These are phyloP conservation scores for Diddensiella santjacobensis DNA, from an alignment of 805 yeast genomes.

Conservation along the genomic window DNA sequence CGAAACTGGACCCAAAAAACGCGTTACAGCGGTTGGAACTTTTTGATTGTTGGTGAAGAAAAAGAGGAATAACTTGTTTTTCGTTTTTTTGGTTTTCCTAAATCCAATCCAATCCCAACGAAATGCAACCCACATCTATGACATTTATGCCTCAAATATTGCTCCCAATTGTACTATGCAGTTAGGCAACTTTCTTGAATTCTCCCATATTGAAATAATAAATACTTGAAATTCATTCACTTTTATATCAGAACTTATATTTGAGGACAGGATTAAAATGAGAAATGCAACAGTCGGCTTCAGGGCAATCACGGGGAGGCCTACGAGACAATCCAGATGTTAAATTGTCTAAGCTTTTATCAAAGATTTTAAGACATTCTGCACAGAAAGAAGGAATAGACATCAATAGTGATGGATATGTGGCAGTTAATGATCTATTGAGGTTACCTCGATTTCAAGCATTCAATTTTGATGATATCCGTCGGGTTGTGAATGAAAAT, in stretches of 20 bases:
- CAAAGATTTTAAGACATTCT: slow-evolving; percentile 81
- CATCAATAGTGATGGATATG: slow-evolving; percentile 67
- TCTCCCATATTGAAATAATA: no score
- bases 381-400: slow-evolving; percentile 64
- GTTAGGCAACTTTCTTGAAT: no score
- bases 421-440: slow-evolving; percentile 51
- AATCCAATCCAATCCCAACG: no score
- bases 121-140: no score
- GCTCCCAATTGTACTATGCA: no score
- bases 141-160: no score
- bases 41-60: neutral
- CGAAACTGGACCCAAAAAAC: neutral
- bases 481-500: slow-evolving; percentile 57
- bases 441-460: slow-evolving; percentile 51
- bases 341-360: slow-evolving; percentile 65
- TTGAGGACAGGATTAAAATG: no score
- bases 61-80: neutral
- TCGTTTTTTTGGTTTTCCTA: no score
- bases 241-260: no score
- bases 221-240: no score
- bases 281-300: neutral
- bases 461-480: slow-evolving; percentile 55
- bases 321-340: slow-evolving; percentile 26
- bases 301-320: neutral
- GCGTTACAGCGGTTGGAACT: neutral